Conservation (phyloP, 148 eudicot genomes). For the Vaccinium vitisidaea region DNA sequence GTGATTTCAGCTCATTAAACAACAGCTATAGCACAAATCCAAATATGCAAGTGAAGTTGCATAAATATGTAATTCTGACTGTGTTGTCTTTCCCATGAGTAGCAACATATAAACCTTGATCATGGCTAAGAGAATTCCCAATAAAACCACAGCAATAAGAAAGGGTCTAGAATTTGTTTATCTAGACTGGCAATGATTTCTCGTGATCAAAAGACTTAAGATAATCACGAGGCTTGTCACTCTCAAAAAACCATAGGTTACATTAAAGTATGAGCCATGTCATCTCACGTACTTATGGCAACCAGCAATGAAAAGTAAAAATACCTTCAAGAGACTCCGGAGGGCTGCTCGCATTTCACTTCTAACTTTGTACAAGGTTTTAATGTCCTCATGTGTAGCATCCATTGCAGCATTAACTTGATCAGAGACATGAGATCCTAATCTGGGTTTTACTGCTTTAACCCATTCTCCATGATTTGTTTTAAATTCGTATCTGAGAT, state of each 20-base stretch:
- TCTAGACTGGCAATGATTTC: neutral
- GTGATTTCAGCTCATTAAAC: constrained; percentile 7
- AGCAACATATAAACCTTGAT: neutral
- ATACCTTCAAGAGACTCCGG: constrained; percentile 73
- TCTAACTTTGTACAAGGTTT: constrained; percentile 71
- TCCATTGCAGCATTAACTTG: constrained; percentile 45
- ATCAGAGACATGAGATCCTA: constrained; percentile 53
- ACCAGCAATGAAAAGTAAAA: neutral
- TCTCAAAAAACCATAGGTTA: neutral
- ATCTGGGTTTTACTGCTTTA: constrained; percentile 55
- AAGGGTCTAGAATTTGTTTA: neutral
- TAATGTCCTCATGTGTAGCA: constrained; percentile 45
- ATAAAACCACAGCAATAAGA: neutral
- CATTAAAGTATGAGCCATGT: neutral
- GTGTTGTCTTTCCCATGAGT: neutral
- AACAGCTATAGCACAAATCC: neutral
- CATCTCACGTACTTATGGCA: neutral
- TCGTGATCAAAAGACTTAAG: neutral
- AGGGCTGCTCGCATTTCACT: constrained; percentile 67
- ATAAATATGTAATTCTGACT: neutral
- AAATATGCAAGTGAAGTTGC: neutral
- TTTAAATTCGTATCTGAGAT: constrained; percentile 72
- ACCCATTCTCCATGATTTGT: constrained; percentile 85
- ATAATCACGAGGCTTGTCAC: neutral
- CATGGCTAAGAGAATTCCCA: neutral